phyloP scores from a whole-genome alignment of 768 basidiomycete species.

The Amanita rimosa region DNA sequence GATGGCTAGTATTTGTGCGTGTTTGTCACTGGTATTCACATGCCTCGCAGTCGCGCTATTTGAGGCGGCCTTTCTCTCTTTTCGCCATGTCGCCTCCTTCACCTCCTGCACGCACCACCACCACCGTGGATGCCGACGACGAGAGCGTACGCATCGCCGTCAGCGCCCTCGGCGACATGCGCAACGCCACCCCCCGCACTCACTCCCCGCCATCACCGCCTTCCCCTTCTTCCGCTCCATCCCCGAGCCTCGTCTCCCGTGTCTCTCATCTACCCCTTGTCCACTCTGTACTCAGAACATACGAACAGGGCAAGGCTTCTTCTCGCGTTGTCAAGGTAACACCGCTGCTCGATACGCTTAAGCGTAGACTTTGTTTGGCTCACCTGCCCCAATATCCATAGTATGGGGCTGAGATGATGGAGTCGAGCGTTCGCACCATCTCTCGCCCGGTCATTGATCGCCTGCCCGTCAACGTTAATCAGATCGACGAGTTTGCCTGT shows the following conservation, averaged over 20 bases:
- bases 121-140: slow-evolving; percentile 37
- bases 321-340: slow-evolving; percentile 77
- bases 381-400: slow-evolving; percentile 15
- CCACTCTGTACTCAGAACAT: slow-evolving; percentile 57
- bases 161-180: slow-evolving; percentile 69
- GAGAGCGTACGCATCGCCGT: slow-evolving; percentile 76
- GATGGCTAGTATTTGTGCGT: neutral
- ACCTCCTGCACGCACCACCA: slow-evolving; percentile 6
- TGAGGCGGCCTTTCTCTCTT: neutral
- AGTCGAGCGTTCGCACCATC: slow-evolving; percentile 71
- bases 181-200: slow-evolving; percentile 26
- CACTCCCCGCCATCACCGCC: neutral
- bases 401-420: slow-evolving; percentile 86
- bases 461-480: slow-evolving; percentile 60
- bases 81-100: neutral
- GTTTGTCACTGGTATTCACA: neutral
- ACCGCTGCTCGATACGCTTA: slow-evolving; percentile 8
- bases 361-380: neutral
- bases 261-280: slow-evolving; percentile 66
- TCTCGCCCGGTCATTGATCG: slow-evolving; percentile 75
- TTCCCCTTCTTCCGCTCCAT: slow-evolving; percentile 12
- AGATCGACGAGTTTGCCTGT: slow-evolving; percentile 82
- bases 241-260: slow-evolving; percentile 28
- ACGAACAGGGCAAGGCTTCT: slow-evolving; percentile 76
- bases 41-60: neutral